Evolutionary conservation across 78 protist genomes (phyloP), one percentile per base, ranked within the genome.

Genomic region (Monosiga brevicollis): DNA sequence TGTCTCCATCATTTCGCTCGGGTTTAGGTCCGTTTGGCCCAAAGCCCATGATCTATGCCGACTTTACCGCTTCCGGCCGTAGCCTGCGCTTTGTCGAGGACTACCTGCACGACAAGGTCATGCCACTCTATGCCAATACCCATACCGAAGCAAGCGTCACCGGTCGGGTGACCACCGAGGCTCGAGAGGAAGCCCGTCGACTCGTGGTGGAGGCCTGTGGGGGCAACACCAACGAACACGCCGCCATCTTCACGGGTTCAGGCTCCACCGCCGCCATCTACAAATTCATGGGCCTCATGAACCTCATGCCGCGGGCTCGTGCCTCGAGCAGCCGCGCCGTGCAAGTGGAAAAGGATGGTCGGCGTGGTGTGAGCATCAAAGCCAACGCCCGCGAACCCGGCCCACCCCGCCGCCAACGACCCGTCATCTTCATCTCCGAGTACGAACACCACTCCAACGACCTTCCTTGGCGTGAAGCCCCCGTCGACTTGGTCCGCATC

Each of bases 391-490:
- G 71, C 71, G 71, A 55, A 11, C n/a, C 11, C 71, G 71, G 73
- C 83, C 72, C n/a, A 80, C 62, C 62, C 6, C 29, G 15, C 62
- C 6, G 15, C 29, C 6, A 49, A 15, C 15, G 62, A 15, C 39
- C 73, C 35, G 43, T 90, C 26, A 84, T 95, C 43, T 23, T 95
- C 3, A 83, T 93, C 35, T 93, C 94, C 34, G 94, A 94, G 34
- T 89, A 87, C 79, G 95, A 95, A 76, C 98, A 96, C 87, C 98
- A 96, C 84, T 83, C 92, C 42, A 95, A 92, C 90, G 41, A 90
- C n/a, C 85, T 96, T 54, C 94, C 95, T n/a, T 96, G 96, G 97
- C 77, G 97, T 11, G 98, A 96, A 40, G 15, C 62, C 29, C 84
- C 35, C 77, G 78, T 80, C 79, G 22, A 43, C 40, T 87, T 90